Evolutionary conservation across 1,284 basidiomycete genomes (phyloP), one percentile per base, ranked within the genome.

Genomic region (Tetrapyrgos nigripes): DNA sequence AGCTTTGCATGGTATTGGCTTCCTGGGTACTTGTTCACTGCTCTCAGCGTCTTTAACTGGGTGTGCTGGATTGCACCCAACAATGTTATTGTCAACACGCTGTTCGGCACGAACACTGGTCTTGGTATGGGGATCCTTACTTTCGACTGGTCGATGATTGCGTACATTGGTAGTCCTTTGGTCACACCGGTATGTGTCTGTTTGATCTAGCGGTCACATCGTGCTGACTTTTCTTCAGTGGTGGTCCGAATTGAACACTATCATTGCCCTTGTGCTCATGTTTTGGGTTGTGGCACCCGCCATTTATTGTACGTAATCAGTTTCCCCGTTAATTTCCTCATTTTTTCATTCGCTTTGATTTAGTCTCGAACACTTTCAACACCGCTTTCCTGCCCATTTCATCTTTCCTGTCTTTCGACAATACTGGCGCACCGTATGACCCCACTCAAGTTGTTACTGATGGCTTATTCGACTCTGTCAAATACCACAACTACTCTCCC

Each of bases 31-130:
- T 75, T 93, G 54, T 93, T 90, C 79, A 92, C 90, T 19, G 91
- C 82, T 11, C 79, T 93, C 52, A 89, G 87, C 66, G 76, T 90
- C 53, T 96, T 96, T 78, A 94, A 91, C 69, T 98, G 94, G 91
- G 85, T 89, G 37, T 97, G 95, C 81, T 98, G 96, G 96, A 95
- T 97, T 67, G 92, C 85, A 51, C 94, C 94, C 33, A 83, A 87
- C 66, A 96, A 94, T 68, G 75, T 89, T 44, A 84, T 86, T 33
- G 87, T 97, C 67, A 97, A 97, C 73, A 79, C 85, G 13, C 77
- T 96, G 29, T 96, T 97, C 70, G 95, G 95, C 27, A 85, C 85
- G 21, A 79, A 77, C 55, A 82, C 81, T 23, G 92, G 92, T 29
- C 76, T 94, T 60, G 95, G 96, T 5, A 91, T 97, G 86, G 86